Base-by-base conservation (phyloP, 2,329 filamentous ascomycete genomes). In the Aspergillus brunneoviolaceus region DNA sequence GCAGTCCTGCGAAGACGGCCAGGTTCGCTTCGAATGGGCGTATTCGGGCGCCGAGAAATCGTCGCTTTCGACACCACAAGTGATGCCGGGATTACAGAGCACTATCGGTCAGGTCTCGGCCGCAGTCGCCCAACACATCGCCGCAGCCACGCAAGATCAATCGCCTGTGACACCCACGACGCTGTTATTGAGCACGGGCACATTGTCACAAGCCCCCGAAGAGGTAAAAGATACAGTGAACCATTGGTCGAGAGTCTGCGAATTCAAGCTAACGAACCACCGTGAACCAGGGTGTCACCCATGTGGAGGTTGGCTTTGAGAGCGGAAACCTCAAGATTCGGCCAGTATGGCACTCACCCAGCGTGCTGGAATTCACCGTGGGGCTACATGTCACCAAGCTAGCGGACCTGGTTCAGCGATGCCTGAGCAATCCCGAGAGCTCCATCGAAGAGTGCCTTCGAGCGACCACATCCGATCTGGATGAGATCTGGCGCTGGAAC, bases 401-500 rank as follows among this genome's bases (percentile, higher is more conserved):
- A 33, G 70, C 73, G 52, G 76, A 83, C 51, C 77, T 71, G 1
- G 60, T 83, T 55, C 65, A 69, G 51, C 55, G 72, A 16, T 77
- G 73, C 59, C 60, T 78, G 23, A 63, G 69, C 11, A 70, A 68
- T 35, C 70, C 69, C 1, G 58, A 67, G 1, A 57, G 61, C 5
- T 60, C 74, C 4, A 66, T 81, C 16, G 63, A 74, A 59, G 62
- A 72, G 16, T 70, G 65, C 48, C 63, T 80, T 42, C 64, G 66
- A 1, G 75, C 75, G 10, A 71, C 70, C 5, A 49, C 52, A 12
- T 59, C 69, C n/a, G 81, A 83, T 58, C 65, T 81, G 4, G 66
- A 76, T 16, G 70, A 79, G 23, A 75, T 83, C 49, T 83, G 82
- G 81, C 67, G 68, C 3, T 82, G 80, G 79, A 83, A 82, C 50